phyloP scores from a whole-genome alignment of 2,329 filamentous ascomycete species.

The Exophiala oligosperma region DNA sequence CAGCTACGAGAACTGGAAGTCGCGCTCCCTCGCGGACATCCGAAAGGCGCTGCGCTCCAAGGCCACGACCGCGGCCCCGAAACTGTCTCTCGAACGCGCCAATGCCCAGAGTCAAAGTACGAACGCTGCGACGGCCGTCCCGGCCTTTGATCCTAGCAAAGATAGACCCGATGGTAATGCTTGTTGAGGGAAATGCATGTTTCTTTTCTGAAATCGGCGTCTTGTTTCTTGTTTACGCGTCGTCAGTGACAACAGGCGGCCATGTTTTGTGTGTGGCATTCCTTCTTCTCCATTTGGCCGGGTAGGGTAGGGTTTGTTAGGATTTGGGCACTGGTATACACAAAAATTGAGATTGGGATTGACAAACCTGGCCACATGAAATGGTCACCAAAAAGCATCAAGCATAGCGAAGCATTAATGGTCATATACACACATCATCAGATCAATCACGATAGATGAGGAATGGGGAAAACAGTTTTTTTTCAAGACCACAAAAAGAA shows the following conservation, averaged over 20 bases:
- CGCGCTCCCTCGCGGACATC: conserved; percentile 49
- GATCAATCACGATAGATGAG: too few species aligned
- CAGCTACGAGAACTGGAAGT: conserved; percentile 52
- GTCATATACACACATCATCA: too few species aligned
- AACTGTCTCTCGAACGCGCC: conserved; percentile 19
- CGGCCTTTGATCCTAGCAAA: conserved; percentile 45
- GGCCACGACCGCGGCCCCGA: conserved; percentile 24
- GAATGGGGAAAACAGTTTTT: too few species aligned
- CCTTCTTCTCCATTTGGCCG: too few species aligned
- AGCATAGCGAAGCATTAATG: background rate
- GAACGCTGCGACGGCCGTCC: conserved; percentile 4
- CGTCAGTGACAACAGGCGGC: too few species aligned
- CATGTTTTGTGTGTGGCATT: too few species aligned
- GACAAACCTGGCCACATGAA: too few species aligned
- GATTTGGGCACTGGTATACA: too few species aligned
- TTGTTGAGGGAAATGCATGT: background rate
- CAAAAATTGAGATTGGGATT: too few species aligned
- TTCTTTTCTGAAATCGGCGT: background rate
- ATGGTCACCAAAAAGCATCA: background rate
- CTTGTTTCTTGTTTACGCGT: too few species aligned
- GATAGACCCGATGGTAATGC: conserved; percentile 5
- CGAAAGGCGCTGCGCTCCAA: conserved; percentile 42
- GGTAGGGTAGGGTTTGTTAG: too few species aligned
- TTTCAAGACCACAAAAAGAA: too few species aligned
- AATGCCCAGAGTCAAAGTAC: conserved; percentile 17